Evolutionary conservation across 2,329 filamentous ascomycete species (phyloP), one percentile per base, ranked within the genome.

Genomic region (Curvularia hawaiiensis): DNA sequence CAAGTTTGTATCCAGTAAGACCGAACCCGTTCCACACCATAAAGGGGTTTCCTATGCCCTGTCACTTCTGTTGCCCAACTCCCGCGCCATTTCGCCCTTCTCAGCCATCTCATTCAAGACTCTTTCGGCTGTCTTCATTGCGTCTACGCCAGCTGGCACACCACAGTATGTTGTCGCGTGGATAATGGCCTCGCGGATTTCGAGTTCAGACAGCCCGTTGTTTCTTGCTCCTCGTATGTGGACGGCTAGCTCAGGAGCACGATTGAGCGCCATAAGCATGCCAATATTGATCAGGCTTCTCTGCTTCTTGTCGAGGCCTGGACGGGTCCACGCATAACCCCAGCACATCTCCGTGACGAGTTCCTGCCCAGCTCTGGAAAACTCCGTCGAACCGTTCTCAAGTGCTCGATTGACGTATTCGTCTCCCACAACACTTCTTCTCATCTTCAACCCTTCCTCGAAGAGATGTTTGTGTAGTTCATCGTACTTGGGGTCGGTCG

Each of bases 321-420:
- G 85, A 8, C 87, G 82, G 3, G 83, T 83, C 87, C 87, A 90
- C 26, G 83, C 82, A 57, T 81, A 81, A 14, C 86, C 86, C 87
- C 86, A 89, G 75, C 83, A 85, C 70, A 80, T 84, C 74, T 88
- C 86, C 0, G 86, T 88, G 1, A 87, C 82, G 38, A 87, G 79
- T 62, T 88, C 83, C 72, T 89, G 86, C 63, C 84, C 84, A 0
- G 86, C 83, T 39, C 79, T 77, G 1, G 84, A 79, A 72, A 88
- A 89, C n/a, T 84, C 81, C 10, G 81, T 83, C 0, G 83, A 80
- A 3, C 82, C 83, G 54, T 83, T 83, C n/a, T 77, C 76, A 10
- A 88, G 77, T 1, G 86, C 81, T 4, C 76, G 77, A 65, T 87
- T 80, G 53, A 89, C 86, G 63, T 88, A 87, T 39, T 79, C 79